phyloP scores from a whole-genome alignment of 2,329 filamentous ascomycete species.

The Gremmenia infestans region DNA sequence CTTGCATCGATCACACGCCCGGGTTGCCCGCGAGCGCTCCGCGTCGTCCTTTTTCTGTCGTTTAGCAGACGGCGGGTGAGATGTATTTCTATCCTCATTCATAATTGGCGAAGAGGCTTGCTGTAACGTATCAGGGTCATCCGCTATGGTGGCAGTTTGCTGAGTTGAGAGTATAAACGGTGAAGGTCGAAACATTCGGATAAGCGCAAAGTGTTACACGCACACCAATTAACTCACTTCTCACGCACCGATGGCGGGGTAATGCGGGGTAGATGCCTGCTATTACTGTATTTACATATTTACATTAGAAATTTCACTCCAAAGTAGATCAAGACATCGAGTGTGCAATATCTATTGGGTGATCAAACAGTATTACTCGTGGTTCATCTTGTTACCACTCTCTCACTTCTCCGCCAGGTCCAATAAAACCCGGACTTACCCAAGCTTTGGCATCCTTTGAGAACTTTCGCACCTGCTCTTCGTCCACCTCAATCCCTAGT shows the following conservation, averaged over 20 bases:
- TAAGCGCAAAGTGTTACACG: not conserved
- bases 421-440: slow-evolving; percentile 62
- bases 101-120: not conserved
- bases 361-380: not conserved
- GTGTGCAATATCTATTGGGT: too few species aligned
- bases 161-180: not conserved
- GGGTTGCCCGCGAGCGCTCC: slow-evolving; percentile 34
- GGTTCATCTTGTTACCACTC: slow-evolving; percentile 51
- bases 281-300: too few species aligned
- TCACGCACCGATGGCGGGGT: too few species aligned
- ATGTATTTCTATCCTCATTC: not conserved
- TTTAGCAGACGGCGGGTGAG: slow-evolving; percentile 3
- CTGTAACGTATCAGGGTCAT: not conserved
- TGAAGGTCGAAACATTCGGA: not conserved
- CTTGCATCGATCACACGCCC: slow-evolving; percentile 45
- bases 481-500: slow-evolving; percentile 66
- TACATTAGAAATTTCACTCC: too few species aligned
- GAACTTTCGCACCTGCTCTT: slow-evolving; percentile 58
- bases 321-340: too few species aligned
- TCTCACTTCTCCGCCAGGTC: slow-evolving; percentile 59
- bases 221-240: too few species aligned
- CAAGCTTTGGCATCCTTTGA: slow-evolving; percentile 57
- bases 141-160: not conserved
- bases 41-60: slow-evolving; percentile 15
- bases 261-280: too few species aligned